Base-by-base conservation (phyloP, 805 yeast genomes). In the Monosporozyma servazzii region DNA sequence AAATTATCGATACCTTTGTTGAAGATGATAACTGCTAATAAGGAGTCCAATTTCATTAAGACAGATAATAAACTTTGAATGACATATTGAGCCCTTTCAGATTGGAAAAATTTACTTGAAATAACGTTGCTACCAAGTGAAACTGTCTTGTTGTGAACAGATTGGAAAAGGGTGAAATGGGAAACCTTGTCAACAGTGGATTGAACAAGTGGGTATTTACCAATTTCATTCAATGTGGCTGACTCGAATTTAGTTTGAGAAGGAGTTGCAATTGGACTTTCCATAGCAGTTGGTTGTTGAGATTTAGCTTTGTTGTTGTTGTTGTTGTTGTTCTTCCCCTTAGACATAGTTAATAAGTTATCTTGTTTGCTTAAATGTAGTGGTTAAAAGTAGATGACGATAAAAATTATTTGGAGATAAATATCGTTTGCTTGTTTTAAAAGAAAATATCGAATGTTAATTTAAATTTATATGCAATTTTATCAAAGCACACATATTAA, bases 1-100 rank as follows among this genome's bases (percentile, higher is more conserved):
- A 65, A 57, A 41, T 54, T 58, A 53, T 63, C 64, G 7, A 66
- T 47, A 50, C 69, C 69, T 50, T 64, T 68, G 25, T 64, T 57
- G 44, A 66, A 51, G n/a, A 65, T 52, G 29, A 65, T 48, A 8
- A 59, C 25, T 33, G 65, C 63, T 45, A 65, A 48, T 27, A 63
- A 30, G 45, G 58, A 60, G 48, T 66, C 70, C 31, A 59, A 41
- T 41, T 41, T 41, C 10, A 41, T 21, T 41, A 41, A 41, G 3
- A 41, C 10, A 11, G 25, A 2, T 10, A 41, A 10, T 5, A 41
- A 41, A 10, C 11, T 21, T 41, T 41, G 44, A 18, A 37, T 18
- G 8, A 18, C 11, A 37, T 17, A 17, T 37, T 37, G 41, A 18
- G 41, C 41, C 8, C 41, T 37, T 37, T 37, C 41, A 18, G 41